Base-by-base conservation (phyloP, 352 stramenopile genomes). In the Plasmopara viticola region DNA sequence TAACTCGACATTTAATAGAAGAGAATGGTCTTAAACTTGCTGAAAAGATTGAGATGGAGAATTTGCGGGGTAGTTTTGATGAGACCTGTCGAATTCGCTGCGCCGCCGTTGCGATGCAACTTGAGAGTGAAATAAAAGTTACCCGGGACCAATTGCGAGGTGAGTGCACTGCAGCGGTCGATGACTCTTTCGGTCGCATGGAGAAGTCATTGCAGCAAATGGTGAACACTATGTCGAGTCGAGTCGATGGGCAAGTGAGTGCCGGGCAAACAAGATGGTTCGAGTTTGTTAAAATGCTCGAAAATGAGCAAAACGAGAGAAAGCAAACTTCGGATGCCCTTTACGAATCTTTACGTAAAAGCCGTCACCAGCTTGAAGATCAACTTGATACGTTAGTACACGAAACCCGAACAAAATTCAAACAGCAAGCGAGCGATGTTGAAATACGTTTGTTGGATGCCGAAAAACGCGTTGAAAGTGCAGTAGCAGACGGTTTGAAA, bases 241-340 rank as follows among this genome's bases (percentile, higher is more conserved):
- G 66, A 9, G 25, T 72, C 0, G 66, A 72, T 9, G 51, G 50
- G 0, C 56, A 54, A 45, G 40, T 64, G 1, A 52, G 28, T 29
- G 59, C 44, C 9, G 72, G 51, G 15, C 69, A 76, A 20, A 68
- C 20, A 17, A 65, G 64, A n/a, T 55, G 69, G 12, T 14, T 63
- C 18, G 69, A 78, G 4, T 41, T 73, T 10, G 38, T 60, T 2
- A 72, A 53, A 56, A 54, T 64, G 45, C 0, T 78, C 40, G 62
- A 81, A 25, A 66, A 41, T 9, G 77, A 88, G 40, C 67, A 80
- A 48, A 70, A 66, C 28, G 77, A 87, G 25, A 52, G 73, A 9
- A 84, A 78, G 29, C 17, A 57, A 28, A 43, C 51, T 5, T 13
- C 80, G 2, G 71, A 84, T 7, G 34, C 48, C 0, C 25, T 80